Base-by-base conservation (phyloP, 208 protist genomes). In the Naegleria gruberi region DNA sequence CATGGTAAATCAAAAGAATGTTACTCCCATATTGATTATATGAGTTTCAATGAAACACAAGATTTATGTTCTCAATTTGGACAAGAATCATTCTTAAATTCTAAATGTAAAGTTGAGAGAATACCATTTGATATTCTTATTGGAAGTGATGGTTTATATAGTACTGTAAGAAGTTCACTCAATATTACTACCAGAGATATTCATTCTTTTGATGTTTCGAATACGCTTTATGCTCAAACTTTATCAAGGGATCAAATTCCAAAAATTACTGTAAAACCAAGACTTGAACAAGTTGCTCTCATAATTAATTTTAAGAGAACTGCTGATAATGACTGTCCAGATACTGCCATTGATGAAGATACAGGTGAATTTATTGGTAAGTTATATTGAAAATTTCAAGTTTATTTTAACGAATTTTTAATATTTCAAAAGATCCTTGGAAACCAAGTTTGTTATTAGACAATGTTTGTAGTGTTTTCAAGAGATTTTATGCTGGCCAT, bases 401-500 rank as follows among this genome's bases (percentile, higher is more conserved):
- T n/a, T n/a, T n/a, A n/a, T n/a, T n/a, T n/a, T n/a, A n/a, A n/a
- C n/a, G n/a, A n/a, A n/a, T n/a, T n/a, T n/a, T n/a, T n/a, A n/a
- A n/a, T n/a, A n/a, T n/a, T n/a, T n/a, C n/a, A n/a, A n/a, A n/a
- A n/a, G n/a, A 77, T 77, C 65, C 65, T 37, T 77, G 65, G 65
- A 77, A 77, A 37, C 30, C 30, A 30, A 77, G 65, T 77, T 77
- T 77, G 23, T n/a, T 44, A 42, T 40, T 88, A 8, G 4, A n/a
- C 26, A 30, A 26, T 44, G 26, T 88, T 26, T 43, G 12, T 43
- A 30, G 41, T 6, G n/a, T 88, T 17, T 88, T 88, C 23, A 88
- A 88, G 46, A 51, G 84, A 42, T 88, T 55, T 41, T 88, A 88
- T 88, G 10, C 12, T 73, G 84, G 84, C 0, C 84, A 88, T 65